Evolutionary conservation across 306 rosid species (phyloP).

Genomic region (Erythrophleum fordii): DNA sequence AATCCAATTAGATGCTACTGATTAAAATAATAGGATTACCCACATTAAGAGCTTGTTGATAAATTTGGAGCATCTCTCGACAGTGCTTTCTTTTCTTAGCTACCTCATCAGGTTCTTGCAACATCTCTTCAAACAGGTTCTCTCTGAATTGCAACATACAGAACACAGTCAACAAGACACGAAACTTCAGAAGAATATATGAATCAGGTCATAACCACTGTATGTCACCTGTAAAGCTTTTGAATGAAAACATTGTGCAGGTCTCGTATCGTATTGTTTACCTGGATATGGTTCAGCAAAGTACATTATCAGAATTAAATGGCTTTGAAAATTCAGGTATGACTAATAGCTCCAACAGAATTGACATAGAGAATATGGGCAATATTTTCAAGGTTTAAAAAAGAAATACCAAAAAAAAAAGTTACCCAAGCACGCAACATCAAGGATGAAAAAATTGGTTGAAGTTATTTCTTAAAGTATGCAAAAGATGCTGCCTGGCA

Average conservation of each 20-base stretch:
- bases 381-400: background rate
- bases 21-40: slow-evolving; percentile 34
- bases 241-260: slow-evolving; percentile 89
- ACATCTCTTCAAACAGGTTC: slow-evolving; percentile 85
- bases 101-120: slow-evolving; percentile 87
- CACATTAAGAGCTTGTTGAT: slow-evolving; percentile 87
- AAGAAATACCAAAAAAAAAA: background rate
- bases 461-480: background rate
- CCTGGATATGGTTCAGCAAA: slow-evolving; percentile 49
- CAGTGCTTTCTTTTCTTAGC: slow-evolving; percentile 82
- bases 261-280: slow-evolving; percentile 81
- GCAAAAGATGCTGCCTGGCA: background rate
- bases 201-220: slow-evolving; percentile 21
- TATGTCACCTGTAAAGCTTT: slow-evolving; percentile 81
- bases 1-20: background rate
- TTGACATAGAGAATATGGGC: background rate
- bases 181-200: background rate
- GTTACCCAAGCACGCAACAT: background rate
- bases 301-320: background rate
- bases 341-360: slow-evolving; percentile 1
- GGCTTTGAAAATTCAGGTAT: slow-evolving; percentile 23
- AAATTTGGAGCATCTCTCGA: slow-evolving; percentile 80
- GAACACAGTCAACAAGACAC: slow-evolving; percentile 26
- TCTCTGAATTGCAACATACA: slow-evolving; percentile 59
- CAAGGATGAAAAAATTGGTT: slow-evolving; percentile 3